These are phyloP conservation scores for Buxus sempervirens DNA, from an alignment of 164 flowering plant genomes.

Conservation along the genomic window DNA sequence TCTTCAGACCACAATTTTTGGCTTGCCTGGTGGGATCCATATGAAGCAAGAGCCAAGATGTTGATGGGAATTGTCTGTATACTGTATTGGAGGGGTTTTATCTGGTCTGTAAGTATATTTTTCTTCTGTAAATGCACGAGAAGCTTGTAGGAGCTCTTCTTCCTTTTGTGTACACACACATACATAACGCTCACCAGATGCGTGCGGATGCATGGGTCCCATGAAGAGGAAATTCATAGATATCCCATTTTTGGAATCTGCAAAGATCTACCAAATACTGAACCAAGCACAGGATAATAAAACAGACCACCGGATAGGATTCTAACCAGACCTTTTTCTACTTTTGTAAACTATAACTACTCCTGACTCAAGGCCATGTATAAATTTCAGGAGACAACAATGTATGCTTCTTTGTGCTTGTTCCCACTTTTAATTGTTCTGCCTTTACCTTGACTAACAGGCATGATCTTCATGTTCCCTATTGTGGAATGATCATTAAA, in stretches of 20 bases:
- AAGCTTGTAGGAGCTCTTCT: constrained; percentile 25
- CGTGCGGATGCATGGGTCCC: constrained; percentile 11
- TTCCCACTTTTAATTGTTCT: not conserved
- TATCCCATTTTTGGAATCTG: constrained; percentile 37
- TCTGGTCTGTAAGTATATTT: constrained; percentile 29
- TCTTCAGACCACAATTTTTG: constrained; percentile 31
- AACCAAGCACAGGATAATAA: constrained; percentile 28
- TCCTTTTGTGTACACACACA: constrained; percentile 21
- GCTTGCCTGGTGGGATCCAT: constrained; percentile 31
- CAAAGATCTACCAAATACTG: constrained; percentile 21
- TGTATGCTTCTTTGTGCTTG: constrained; percentile 16
- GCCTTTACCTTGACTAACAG: no score
- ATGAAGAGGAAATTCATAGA: constrained; percentile 24
- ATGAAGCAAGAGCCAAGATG: constrained; percentile 65
- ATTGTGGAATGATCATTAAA: no score
- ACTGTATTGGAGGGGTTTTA: constrained; percentile 6
- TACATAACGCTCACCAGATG: constrained; percentile 1
- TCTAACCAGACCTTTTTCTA: constrained; percentile 5
- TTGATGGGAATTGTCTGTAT: constrained; percentile 23
- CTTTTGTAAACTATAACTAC: constrained; percentile 11
- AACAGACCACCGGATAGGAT: constrained; percentile 16
- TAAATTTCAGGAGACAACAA: constrained; percentile 14
- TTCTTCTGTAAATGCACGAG: constrained; percentile 32
- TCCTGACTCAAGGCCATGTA: constrained; percentile 11
- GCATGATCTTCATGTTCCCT: no score